Conservation (phyloP, 163 green algal genomes). For the Prototheca stagnorum region DNA sequence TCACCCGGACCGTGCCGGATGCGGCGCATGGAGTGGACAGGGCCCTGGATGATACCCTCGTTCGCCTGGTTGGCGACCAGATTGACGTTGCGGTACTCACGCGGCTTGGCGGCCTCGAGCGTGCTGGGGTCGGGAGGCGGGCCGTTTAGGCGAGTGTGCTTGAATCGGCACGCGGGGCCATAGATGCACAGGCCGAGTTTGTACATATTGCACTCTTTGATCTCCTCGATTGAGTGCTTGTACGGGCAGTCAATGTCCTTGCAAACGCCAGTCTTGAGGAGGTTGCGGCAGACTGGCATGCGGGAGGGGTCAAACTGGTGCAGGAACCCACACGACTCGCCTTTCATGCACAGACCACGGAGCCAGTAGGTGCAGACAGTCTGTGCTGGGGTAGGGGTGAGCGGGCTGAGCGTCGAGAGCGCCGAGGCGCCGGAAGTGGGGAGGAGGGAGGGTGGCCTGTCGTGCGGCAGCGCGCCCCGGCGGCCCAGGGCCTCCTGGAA, state of each 20-base stretch:
- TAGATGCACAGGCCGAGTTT: slow-evolving; percentile 96
- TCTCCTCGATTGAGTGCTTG: slow-evolving; percentile 89
- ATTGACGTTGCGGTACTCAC: slow-evolving; percentile 56
- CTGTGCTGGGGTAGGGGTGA: slow-evolving; percentile 21
- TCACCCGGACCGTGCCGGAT: no score
- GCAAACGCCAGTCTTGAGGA: slow-evolving; percentile 55
- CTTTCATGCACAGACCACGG: slow-evolving; percentile 92
- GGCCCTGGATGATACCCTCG: slow-evolving; percentile 9
- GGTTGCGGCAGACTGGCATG: slow-evolving; percentile 72
- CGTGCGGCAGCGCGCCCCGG: no score
- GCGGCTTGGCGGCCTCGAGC: slow-evolving; percentile 65
- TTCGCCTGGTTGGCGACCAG: slow-evolving; percentile 56
- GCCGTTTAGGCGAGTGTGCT: slow-evolving; percentile 61
- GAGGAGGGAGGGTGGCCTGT: no score
- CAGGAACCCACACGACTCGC: slow-evolving; percentile 87
- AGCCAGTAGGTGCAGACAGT: slow-evolving; percentile 98
- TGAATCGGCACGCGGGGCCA: slow-evolving; percentile 78
- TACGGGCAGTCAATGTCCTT: slow-evolving; percentile 86
- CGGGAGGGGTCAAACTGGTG: slow-evolving; percentile 73
- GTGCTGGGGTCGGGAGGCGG: slow-evolving; percentile 48
- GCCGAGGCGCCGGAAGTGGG: background rate
- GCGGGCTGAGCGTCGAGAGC: background rate
- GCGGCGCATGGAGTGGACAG: no score
- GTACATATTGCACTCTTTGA: slow-evolving; percentile 99
- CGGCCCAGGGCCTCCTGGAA: background rate